phyloP scores from a whole-genome alignment of 2,329 filamentous ascomycete genomes.

The Neopestalotiopsis sp. region DNA sequence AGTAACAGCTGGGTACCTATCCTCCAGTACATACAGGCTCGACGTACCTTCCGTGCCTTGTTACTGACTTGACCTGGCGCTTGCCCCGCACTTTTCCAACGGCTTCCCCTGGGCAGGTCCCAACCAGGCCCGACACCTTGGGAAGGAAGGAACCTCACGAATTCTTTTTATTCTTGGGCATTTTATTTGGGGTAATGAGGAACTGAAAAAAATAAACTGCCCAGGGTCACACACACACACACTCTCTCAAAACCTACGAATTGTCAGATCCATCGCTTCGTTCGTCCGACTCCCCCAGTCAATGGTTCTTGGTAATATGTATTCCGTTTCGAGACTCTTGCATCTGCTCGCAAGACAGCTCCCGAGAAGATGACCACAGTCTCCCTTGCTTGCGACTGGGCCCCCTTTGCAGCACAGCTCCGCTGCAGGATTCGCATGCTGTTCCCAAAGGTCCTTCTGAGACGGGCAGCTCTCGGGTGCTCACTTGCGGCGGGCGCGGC shows the following conservation, averaged over 20 bases:
- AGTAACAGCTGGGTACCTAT: neutral
- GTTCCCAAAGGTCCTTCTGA: neutral
- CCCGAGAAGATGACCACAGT: neutral
- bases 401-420: neutral
- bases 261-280: neutral
- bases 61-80: neutral
- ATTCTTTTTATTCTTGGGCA: too few relatives aligned
- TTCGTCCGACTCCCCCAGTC: neutral
- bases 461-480: neutral
- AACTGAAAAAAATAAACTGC: neutral
- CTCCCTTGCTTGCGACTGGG: neutral
- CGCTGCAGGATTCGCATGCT: slow-evolving; percentile 4
- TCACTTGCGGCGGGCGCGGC: neutral
- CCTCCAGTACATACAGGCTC: neutral
- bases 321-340: neutral
- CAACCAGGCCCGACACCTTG: neutral
- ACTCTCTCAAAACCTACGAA: neutral
- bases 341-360: slow-evolving; percentile 1
- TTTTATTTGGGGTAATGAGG: neutral
- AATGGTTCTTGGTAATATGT: neutral
- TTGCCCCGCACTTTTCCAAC: neutral
- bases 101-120: neutral
- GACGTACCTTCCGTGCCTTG: neutral
- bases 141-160: neutral
- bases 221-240: neutral